Base-by-base conservation (phyloP, 176 grass and related monocot genomes). In the Oryza brachyantha region DNA sequence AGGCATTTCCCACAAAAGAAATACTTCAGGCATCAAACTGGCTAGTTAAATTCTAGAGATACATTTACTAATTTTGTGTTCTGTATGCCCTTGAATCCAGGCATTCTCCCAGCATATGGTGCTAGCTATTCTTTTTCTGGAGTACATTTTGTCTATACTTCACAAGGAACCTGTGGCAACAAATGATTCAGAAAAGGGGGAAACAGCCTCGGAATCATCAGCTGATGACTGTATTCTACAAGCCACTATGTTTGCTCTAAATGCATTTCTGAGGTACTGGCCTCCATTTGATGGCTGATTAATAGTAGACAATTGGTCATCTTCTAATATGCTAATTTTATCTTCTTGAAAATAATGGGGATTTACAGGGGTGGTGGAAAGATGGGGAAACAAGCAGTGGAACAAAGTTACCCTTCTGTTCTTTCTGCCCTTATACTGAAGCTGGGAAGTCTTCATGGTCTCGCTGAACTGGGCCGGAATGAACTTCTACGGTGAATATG, bases 231-330 rank as follows among this genome's bases (percentile, higher is more conserved):
- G 85, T 69, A 83, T 90, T 86, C 73, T 92, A 75, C 92, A 94
- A 90, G 95, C 92, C 84, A 88, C 95, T 74, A 88, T 88, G 82
- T 91, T 98, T 87, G 92, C 92, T 82, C 84, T 98, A 38, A 98
- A 86, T 88, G 89, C 92, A 72, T 98, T 98, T 88, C 66, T 98
- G 64, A 98, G 95, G 95, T 97, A 75, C 58, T 65, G 25, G 7
- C 46, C 61, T 65, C 8, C 69, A 82, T 78, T 78, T 82, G 46
- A 64, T 87, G 61, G 37, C 63, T 68, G 13, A 57, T 10, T 64
- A 69, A 45, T 59, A 25, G 43, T 71, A 39, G 63, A 35, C 39
- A 59, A 43, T 7, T 65, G 32, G 32, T 55, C 45, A 57, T 35
- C 14, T 75, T 68, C 76, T 50, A 17, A 67, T 90, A 42, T 84